phyloP scores from a whole-genome alignment of 2,329 filamentous ascomycete genomes.

The Monosporascus sp. region DNA sequence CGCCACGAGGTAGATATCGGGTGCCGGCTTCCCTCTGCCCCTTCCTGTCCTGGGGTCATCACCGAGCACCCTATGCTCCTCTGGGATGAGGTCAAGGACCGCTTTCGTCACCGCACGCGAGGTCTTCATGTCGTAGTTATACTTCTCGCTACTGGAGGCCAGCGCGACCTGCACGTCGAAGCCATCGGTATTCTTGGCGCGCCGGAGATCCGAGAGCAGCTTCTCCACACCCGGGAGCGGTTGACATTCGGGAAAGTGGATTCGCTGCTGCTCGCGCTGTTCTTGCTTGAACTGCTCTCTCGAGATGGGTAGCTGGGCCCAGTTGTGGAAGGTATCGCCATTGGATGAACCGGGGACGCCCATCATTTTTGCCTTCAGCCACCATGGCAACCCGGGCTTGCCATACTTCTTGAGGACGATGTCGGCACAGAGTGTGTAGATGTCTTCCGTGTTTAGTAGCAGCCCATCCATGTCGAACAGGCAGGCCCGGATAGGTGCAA shows the following conservation, averaged over 20 bases:
- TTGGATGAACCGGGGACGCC: constrained; percentile 46
- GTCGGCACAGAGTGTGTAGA: constrained; percentile 64
- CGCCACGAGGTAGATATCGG: constrained; percentile 69
- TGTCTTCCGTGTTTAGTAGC: constrained; percentile 69
- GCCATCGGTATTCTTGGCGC: constrained; percentile 17
- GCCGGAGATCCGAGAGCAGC: constrained; percentile 44
- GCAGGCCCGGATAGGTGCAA: constrained; percentile 62
- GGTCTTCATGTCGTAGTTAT: constrained; percentile 61
- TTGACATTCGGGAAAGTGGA: constrained; percentile 54
- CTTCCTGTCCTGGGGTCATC: constrained; percentile 59
- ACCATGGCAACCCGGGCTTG: constrained; percentile 62
- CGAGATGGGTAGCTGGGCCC: constrained; percentile 66
- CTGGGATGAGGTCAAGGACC: constrained; percentile 40
- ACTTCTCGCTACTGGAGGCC: constrained; percentile 57
- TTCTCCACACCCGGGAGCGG: constrained; percentile 59
- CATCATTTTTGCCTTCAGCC: constrained; percentile 68
- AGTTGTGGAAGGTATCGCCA: constrained; percentile 40
- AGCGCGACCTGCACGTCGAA: constrained; percentile 50
- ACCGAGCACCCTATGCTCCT: constrained; percentile 54
- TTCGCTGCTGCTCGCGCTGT: constrained; percentile 46
- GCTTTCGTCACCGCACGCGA: constrained; percentile 18
- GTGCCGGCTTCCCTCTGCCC: constrained; percentile 65
- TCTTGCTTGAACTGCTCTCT: constrained; percentile 53
- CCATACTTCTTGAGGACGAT: constrained; percentile 58
- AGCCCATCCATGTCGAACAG: constrained; percentile 81